Base-by-base conservation (phyloP, 306 rosid species). In the Sechiopsis laciniata region DNA sequence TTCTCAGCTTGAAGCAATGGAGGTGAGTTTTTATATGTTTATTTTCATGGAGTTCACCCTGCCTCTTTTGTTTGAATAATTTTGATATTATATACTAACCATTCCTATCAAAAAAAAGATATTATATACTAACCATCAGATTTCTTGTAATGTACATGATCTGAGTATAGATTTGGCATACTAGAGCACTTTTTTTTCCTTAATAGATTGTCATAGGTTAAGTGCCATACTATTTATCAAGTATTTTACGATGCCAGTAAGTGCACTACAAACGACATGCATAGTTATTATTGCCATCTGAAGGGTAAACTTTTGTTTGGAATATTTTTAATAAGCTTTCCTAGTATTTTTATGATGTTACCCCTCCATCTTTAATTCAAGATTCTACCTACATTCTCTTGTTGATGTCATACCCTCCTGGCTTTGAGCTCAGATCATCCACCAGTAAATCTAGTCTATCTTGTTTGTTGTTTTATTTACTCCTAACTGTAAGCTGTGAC, bases 1-100 rank as follows among this genome's bases (percentile, higher is more conserved):
- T 76, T 89, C 83, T 75, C 92, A 90, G 81, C 87, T 94, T 73
- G 98, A 89, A 84, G 89, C 87, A 35, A 87, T 94, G 97, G 89
- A 90, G 96, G 98, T 94, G 59, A 63, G 84, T 22, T 57, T 48
- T 72, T 48, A 55, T 82, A 77, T 26, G 68, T 19, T 9, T 67
- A 55, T 66, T 61, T 8, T 75, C 66, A 67, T 20, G 24, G 55
- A 69, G 46, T 42, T 78, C 74, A 79, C 78, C 10, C 68, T 71
- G 78, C 22, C 66, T 35, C 55, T 55, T 61, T 17, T 19, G 24
- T 55, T 35, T 40, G 48, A 42, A 42, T 12, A 42, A 1, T 42
- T 42, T 7, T 42, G 14, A 37, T 5, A 69, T 69, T 6, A 14
- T 7, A 21, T n/a, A n/a, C n/a, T n/a, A n/a, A n/a, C n/a, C n/a